Percentiles rank a stretch among this genome's conserved stretches.
phyloP scores from a whole-genome alignment of 2,329 filamentous ascomycete genomes.

The Trichoderma sp. region DNA sequence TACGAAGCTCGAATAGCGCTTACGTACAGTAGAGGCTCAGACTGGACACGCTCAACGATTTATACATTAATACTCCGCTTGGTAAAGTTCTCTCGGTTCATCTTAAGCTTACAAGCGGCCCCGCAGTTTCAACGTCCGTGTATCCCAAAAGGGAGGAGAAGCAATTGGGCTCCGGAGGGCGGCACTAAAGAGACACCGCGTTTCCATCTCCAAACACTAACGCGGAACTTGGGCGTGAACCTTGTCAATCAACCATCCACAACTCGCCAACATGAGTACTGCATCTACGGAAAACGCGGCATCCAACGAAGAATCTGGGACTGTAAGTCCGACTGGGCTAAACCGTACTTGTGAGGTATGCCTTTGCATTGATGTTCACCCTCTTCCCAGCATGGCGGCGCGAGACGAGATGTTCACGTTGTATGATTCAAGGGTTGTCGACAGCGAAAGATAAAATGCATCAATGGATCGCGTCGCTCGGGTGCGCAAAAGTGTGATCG shows the following conservation, averaged over 20 bases:
- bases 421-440: not conserved
- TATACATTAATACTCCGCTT: not conserved
- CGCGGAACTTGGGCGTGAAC: not conserved
- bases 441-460: not conserved
- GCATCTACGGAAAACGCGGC: not conserved
- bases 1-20: not conserved
- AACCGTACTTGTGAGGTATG: not conserved
- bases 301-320: not conserved
- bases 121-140: not conserved
- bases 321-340: not conserved
- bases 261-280: not conserved
- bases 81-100: not conserved
- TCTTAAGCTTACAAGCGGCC: not conserved
- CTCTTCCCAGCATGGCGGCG: fast-evolving
- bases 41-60: not conserved
- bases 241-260: not conserved
- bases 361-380: not conserved
- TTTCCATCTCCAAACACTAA: not conserved
- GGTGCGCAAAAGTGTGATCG: not conserved
- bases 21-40: not conserved
- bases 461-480: not conserved
- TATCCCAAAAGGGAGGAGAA: not conserved
- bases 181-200: not conserved
- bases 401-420: not conserved
- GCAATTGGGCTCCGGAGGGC: not conserved